Evolutionary conservation across 352 stramenopile species (phyloP).

Genomic region (Globisporangium iwayamae): DNA sequence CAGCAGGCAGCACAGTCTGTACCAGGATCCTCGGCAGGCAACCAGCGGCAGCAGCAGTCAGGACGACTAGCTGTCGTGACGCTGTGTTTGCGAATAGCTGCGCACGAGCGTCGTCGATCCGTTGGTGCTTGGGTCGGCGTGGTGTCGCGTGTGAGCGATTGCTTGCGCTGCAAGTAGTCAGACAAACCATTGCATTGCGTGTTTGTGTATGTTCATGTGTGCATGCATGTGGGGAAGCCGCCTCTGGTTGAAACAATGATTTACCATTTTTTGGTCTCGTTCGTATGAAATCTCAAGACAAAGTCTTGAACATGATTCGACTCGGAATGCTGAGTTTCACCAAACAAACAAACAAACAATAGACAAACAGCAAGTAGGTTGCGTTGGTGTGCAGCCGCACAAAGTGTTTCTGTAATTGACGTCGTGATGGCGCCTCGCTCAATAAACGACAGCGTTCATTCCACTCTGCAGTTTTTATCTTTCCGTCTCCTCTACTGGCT

Average conservation of each 20-base stretch:
- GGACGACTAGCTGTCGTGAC: neutral
- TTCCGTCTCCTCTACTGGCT: neutral
- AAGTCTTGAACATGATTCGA: constrained; percentile 41
- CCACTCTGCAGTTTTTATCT: neutral
- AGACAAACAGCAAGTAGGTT: neutral
- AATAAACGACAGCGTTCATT: neutral
- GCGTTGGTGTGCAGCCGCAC: neutral
- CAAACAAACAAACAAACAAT: neutral
- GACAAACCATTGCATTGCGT: neutral
- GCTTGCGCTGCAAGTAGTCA: neutral
- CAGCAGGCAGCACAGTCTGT: neutral
- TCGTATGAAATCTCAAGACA: constrained; percentile 42
- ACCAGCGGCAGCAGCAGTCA: neutral
- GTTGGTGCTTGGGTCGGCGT: too few species aligned
- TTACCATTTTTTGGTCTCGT: constrained; percentile 67
- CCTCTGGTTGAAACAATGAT: constrained; percentile 38
- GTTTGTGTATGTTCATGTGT: neutral
- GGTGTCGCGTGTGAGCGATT: neutral
- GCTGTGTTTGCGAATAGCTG: too few species aligned
- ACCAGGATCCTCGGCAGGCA: neutral
- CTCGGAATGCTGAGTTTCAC: constrained; percentile 51
- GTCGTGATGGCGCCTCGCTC: neutral
- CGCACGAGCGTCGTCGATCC: too few species aligned
- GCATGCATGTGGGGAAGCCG: constrained; percentile 8
- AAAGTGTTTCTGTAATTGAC: too few species aligned